Evolutionary conservation across 225 moss, liverwort and hornwort species (phyloP), one percentile per base, ranked within the genome.

Genomic region (Polytrichum formosum): DNA sequence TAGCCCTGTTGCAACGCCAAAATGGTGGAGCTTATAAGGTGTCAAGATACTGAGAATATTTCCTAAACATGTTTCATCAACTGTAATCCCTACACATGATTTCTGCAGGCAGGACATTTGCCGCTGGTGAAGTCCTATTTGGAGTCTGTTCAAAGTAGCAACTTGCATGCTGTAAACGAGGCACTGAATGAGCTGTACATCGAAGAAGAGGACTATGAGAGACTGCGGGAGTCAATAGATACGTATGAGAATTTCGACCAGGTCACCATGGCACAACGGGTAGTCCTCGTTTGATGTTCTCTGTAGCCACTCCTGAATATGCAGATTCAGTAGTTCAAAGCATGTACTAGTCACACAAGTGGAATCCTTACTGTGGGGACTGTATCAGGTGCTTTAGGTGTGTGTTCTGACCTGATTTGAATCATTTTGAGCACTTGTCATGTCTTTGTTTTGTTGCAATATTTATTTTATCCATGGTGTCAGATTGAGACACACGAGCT

Each of bases 201-300:
- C 18, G 98, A 98, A 74, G 98, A 98, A 76, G 98, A 98, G 71
- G 94, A 98, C 81, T 98, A 94, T 69, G 98, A 98, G 35, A 84
- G 91, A 7, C 84, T 98, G 61, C 86, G 95, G 80, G 98, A 98
- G 74, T 98, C 98, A 35, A 94, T 98, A 80, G 98, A 98, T 79
- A 83, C 94, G 91, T 92, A 98, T 68, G 98, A 98, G 86, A 92
- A 95, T 80, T 98, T 98, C 35, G 98, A 98, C 75, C 98, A 98
- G 78, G 94, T 98, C 63, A 88, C 90, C 65, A 84, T 98, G 90
- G 98, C 98, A 18, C 94, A 94, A 77, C 83, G 87, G 92, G 97
- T 97, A 83, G 84, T 71, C 35, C 35, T 35, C 35, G 35, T 35
- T 35, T 35, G 35, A 35, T 56, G 33, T 28, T 65, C 18, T n/a